Base-by-base conservation (phyloP, 768 basidiomycete genomes). In the Tulasnella sp. region DNA sequence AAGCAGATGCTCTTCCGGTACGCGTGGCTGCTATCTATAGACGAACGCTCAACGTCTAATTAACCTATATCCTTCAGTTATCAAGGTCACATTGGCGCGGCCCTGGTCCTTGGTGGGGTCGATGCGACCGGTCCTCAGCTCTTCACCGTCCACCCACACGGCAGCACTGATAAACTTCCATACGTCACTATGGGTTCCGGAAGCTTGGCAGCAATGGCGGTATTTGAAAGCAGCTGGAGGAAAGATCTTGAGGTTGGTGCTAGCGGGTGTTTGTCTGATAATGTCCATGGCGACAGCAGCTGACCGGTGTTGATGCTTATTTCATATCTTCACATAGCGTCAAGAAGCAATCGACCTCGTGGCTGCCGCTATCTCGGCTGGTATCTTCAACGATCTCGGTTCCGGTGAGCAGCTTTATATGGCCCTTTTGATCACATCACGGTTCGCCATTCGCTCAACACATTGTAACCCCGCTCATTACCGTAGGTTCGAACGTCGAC, bases 141-240 rank as follows among this genome's bases (percentile, higher is more conserved):
- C 18, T 99, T 97, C 87, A 98, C 96, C 18, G 91, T 99, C 80
- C 91, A 92, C 79, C 96, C 98, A 0, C 96, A 99, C 85, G 98
- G 98, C 4, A 98, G 96, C 18, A 99, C 97, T 0, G 98, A 99
- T 86, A 99, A 99, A 85, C 88, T 99, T 29, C 98, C 98, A 0
- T 99, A 96, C 82, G 97, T 99, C 48, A 98, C 98, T 0, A 98
- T 99, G 97, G 98, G 98, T 44, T 96, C 94, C 2, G 98, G 98
- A 79, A 93, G 91, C 82, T 86, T 98, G 74, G 98, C 98, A 2
- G 98, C 98, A 23, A 99, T 99, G 98, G 96, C 96, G 13, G 92
- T 99, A 16, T 99, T 99, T 80, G 98, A 99, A 84, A 91, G 88
- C 75, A 83, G 87, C 26, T 99, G 95, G 96, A 88, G 86, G 82